Conservation (phyloP, 106 monocot genomes). For the Chionographis japonica region DNA sequence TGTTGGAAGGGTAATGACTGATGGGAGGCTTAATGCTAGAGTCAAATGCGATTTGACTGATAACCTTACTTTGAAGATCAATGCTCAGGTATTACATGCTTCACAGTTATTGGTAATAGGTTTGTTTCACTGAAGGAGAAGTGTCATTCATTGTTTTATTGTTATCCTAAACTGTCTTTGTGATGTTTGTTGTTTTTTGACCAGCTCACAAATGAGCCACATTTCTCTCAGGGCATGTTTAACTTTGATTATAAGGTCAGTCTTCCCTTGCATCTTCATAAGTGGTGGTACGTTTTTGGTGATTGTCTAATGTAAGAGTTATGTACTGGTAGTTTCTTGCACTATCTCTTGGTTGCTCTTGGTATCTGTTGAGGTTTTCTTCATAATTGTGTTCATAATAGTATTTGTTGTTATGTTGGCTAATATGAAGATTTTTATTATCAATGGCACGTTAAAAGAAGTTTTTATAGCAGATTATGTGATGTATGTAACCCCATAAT, state of each 20-base stretch:
- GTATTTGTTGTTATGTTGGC: no score
- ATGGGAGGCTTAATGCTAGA: slow-evolving; percentile 94
- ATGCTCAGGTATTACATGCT: slow-evolving; percentile 67
- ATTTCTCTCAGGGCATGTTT: slow-evolving; percentile 99
- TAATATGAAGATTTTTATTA: no score
- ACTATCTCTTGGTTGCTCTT: no score
- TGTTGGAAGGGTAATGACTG: slow-evolving; percentile 86
- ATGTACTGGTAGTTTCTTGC: neutral
- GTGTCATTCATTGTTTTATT: neutral
- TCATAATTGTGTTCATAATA: no score
- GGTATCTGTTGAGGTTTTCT: no score
- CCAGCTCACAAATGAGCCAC: slow-evolving; percentile 95
- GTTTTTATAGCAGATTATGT: no score
- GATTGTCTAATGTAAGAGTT: neutral
- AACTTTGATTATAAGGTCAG: slow-evolving; percentile 99
- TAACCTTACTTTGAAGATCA: slow-evolving; percentile 83
- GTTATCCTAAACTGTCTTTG: neutral
- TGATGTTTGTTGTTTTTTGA: slow-evolving; percentile 12
- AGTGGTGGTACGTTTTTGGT: slow-evolving; percentile 1
- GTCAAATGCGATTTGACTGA: slow-evolving; percentile 97
- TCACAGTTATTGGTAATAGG: neutral
- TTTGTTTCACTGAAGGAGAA: neutral
- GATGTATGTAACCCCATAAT: no score
- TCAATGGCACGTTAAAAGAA: no score
- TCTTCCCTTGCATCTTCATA: neutral